Conservation (phyloP, 768 basidiomycete genomes). For the Coprinellus micaceus region DNA sequence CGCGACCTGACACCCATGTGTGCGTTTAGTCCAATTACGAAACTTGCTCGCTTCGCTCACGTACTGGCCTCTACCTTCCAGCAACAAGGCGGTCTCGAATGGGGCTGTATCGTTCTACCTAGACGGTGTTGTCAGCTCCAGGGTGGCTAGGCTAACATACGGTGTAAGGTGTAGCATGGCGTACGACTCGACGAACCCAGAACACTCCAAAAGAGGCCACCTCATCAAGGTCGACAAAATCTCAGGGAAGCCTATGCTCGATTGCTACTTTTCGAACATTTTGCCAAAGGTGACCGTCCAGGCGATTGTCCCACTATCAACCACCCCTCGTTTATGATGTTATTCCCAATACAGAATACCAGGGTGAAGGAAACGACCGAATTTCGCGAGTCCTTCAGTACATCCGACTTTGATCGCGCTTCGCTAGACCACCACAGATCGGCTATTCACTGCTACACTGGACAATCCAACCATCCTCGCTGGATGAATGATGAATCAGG, state of each 20-base stretch:
- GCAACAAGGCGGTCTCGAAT: conserved; percentile 43
- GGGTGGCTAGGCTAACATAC: conserved; percentile 39
- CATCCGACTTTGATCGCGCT: not conserved
- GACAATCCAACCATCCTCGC: not conserved
- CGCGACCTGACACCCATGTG: conserved; percentile 47
- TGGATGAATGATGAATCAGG: not conserved
- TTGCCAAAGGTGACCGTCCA: not conserved
- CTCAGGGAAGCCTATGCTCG: not conserved
- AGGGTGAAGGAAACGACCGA: not conserved
- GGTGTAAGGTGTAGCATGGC: conserved; percentile 18
- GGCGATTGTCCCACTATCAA: too few relatives aligned
- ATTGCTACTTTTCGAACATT: not conserved
- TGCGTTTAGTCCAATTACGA: conserved; percentile 15
- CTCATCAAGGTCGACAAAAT: not conserved
- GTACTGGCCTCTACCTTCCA: not conserved
- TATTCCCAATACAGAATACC: not conserved
- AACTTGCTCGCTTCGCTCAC: not conserved
- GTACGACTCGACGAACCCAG: not conserved
- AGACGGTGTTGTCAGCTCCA: conserved; percentile 38
- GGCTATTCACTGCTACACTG: not conserved
- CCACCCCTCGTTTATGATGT: too few relatives aligned
- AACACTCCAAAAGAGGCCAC: not conserved
- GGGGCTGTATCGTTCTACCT: conserved; percentile 34
- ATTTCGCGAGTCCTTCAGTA: not conserved
- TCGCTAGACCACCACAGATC: not conserved